Evolutionary conservation across 495 filamentous ascomycete genomes (phyloP).

Genomic region (Talaromyces liani): DNA sequence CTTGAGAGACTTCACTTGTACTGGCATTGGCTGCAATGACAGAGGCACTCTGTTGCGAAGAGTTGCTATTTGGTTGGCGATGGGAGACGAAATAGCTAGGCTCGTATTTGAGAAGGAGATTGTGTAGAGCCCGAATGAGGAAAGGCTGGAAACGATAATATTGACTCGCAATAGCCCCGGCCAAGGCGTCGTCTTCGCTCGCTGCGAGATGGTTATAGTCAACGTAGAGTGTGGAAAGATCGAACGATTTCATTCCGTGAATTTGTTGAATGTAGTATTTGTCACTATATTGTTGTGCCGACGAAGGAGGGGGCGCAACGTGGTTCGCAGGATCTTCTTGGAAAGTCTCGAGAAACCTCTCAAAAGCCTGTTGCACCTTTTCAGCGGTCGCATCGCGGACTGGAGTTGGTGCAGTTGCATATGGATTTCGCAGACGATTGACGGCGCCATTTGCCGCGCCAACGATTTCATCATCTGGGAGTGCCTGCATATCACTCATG

Average conservation of each 20-base stretch:
- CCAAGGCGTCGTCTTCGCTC: slow-evolving; percentile 63
- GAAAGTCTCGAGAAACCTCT: slow-evolving; percentile 81
- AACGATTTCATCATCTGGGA: slow-evolving; percentile 57
- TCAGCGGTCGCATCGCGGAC: slow-evolving; percentile 86
- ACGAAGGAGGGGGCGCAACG: slow-evolving; percentile 68
- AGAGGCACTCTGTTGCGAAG: slow-evolving; percentile 57
- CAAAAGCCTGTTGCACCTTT: slow-evolving; percentile 76
- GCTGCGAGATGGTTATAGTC: slow-evolving; percentile 83
- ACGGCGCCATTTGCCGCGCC: slow-evolving; percentile 46
- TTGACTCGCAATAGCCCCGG: slow-evolving; percentile 74
- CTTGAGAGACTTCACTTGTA: slow-evolving; percentile 49
- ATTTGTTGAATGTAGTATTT: slow-evolving; percentile 98
- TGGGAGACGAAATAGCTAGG: slow-evolving; percentile 90
- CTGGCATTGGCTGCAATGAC: slow-evolving; percentile 52
- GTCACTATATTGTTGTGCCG: slow-evolving; percentile 61
- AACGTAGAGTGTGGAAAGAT: slow-evolving; percentile 93
- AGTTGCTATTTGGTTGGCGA: slow-evolving; percentile 61
- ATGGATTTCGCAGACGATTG: slow-evolving; percentile 50
- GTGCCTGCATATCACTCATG: slow-evolving; percentile 44
- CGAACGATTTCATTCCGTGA: slow-evolving; percentile 74
- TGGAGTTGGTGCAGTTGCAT: slow-evolving; percentile 60
- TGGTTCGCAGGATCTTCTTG: slow-evolving; percentile 55
- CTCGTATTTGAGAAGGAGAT: slow-evolving; percentile 88
- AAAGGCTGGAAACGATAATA: slow-evolving; percentile 96
- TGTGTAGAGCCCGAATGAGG: slow-evolving; percentile 81